A percentile compares a stretch with the other conserved stretches of the same genome.
Conservation (phyloP, 2,329 filamentous ascomycete species). For the Hymenoscyphus occultus region DNA sequence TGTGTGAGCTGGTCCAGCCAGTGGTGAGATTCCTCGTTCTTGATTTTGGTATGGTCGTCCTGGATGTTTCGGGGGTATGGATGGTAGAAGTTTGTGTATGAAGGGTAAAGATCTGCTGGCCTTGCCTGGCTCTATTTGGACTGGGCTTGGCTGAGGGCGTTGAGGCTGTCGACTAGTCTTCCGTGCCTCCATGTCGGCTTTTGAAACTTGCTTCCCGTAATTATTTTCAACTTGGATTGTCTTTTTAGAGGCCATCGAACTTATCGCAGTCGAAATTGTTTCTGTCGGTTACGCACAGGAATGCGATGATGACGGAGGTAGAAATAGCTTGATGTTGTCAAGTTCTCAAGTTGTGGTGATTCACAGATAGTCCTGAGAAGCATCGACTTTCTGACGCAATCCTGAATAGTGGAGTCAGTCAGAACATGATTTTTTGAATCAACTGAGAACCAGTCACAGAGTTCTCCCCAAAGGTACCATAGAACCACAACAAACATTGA, state of each 20-base stretch:
- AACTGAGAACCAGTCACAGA: too few species aligned
- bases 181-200: background rate
- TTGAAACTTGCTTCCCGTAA: background rate
- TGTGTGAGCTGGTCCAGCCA: background rate
- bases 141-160: background rate
- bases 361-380: background rate
- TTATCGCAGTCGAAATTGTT: background rate
- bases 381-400: background rate
- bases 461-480: too few species aligned
- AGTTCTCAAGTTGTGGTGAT: background rate
- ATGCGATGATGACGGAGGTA: background rate
- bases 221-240: too few species aligned
- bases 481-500: too few species aligned
- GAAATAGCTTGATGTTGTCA: background rate
- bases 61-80: background rate
- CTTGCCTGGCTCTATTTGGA: background rate
- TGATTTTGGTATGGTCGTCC: background rate
- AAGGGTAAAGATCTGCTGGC: background rate
- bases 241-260: background rate
- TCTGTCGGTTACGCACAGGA: background rate
- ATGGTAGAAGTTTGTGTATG: background rate
- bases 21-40: background rate
- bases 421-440: too few species aligned
- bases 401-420: too few species aligned
- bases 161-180: background rate